A percentile compares a stretch with the other conserved stretches of the same genome.
phyloP scores from a whole-genome alignment of 305 asterid genomes.

The Fraxinus nigra region DNA sequence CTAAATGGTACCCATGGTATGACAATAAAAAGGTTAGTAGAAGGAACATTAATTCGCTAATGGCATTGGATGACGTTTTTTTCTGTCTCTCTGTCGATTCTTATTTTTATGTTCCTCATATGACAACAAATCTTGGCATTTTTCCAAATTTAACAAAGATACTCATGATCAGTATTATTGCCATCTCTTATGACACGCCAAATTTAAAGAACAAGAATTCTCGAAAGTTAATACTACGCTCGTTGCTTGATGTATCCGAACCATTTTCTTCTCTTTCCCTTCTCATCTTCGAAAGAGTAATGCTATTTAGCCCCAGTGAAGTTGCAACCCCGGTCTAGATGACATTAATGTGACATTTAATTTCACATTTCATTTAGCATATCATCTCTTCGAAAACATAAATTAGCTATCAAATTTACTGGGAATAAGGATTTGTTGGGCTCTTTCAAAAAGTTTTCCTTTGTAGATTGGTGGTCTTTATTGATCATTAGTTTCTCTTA shows the following conservation, averaged over 20 bases:
- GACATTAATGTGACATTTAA: too few relatives aligned
- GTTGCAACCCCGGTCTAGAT: not conserved
- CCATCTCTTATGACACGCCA: not conserved
- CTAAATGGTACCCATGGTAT: conserved; percentile 90
- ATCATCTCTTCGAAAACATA: not conserved
- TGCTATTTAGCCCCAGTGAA: too few relatives aligned
- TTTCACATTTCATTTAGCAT: too few relatives aligned
- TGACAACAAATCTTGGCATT: not conserved
- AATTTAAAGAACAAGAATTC: not conserved
- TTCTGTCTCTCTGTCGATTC: not conserved
- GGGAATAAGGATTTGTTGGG: not conserved
- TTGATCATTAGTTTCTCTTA: not conserved
- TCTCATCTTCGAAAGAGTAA: not conserved
- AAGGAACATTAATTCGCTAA: not conserved
- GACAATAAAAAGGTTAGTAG: conserved; percentile 65
- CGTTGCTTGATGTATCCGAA: not conserved
- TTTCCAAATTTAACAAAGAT: not conserved
- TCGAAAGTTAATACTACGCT: not conserved
- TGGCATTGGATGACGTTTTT: not conserved
- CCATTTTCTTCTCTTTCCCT: not conserved
- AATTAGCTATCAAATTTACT: not conserved
- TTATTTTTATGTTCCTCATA: not conserved
- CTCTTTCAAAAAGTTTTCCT: not conserved
- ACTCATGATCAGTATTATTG: not conserved
- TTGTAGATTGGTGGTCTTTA: not conserved